phyloP scores from a whole-genome alignment of 495 filamentous ascomycete species.

The Entonaema liquescens region DNA sequence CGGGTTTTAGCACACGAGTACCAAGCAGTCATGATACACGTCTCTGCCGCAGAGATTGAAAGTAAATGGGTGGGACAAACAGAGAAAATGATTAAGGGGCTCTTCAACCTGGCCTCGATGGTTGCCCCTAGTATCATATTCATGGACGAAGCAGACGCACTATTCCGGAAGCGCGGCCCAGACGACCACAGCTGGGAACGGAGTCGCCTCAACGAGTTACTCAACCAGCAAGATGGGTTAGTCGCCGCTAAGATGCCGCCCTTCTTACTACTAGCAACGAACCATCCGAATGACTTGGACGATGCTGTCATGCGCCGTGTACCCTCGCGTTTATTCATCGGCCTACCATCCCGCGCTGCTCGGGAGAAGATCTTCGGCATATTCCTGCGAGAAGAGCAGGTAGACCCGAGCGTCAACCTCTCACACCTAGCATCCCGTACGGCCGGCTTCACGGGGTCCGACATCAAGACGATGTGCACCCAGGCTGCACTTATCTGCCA shows the following conservation, averaged over 20 bases:
- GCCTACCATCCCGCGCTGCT: not conserved
- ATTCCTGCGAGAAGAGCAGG: not conserved
- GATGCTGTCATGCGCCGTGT: conserved; percentile 28
- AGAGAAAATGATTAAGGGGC: conserved; percentile 33
- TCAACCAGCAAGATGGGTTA: conserved; percentile 28
- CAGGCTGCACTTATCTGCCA: not conserved
- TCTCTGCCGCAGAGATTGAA: conserved; percentile 19
- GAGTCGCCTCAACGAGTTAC: conserved; percentile 27
- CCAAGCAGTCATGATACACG: conserved; percentile 18
- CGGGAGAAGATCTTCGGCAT: not conserved
- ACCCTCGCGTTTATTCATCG: conserved; percentile 7
- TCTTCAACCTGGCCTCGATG: conserved; percentile 31
- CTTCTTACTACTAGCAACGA: conserved; percentile 34
- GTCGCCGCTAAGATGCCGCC: conserved; percentile 4
- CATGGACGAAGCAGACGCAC: conserved; percentile 41
- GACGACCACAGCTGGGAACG: conserved; percentile 16
- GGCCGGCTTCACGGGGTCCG: not conserved
- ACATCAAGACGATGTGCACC: not conserved
- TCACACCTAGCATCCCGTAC: not conserved
- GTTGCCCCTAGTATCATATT: conserved; percentile 36
- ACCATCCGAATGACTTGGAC: conserved; percentile 38
- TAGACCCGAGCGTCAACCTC: not conserved
- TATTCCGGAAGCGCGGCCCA: conserved; percentile 17
- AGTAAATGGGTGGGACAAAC: conserved; percentile 23
- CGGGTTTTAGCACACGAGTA: conserved; percentile 25